Conservation (phyloP, 2,329 filamentous ascomycete species). For the Beauveria rudraprayagi region DNA sequence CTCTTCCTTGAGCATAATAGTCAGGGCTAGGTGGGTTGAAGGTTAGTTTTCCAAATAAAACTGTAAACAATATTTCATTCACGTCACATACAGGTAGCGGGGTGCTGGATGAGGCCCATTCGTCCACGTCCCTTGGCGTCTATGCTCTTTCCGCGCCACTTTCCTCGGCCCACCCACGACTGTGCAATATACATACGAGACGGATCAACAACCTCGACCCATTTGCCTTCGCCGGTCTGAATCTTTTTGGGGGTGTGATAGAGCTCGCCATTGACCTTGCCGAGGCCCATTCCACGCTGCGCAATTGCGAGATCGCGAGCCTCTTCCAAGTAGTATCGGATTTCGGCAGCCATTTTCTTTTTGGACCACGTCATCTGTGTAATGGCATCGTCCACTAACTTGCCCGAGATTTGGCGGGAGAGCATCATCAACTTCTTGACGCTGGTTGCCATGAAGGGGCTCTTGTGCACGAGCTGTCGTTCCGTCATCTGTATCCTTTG, state of each 20-base stretch:
- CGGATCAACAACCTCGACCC: slow-evolving; percentile 61
- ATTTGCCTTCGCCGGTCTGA: slow-evolving; percentile 65
- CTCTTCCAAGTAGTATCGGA: slow-evolving; percentile 69
- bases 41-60: slow-evolving; percentile 14
- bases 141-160: slow-evolving; percentile 45
- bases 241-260: slow-evolving; percentile 43
- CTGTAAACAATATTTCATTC: neutral
- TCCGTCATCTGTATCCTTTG: slow-evolving; percentile 61
- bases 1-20: slow-evolving; percentile 85
- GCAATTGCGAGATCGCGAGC: slow-evolving; percentile 77
- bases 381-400: slow-evolving; percentile 89
- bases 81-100: slow-evolving; percentile 60
- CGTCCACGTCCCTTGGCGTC: slow-evolving; percentile 72
- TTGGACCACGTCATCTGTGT: slow-evolving; percentile 91
- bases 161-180: slow-evolving; percentile 82
- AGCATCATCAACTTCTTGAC: slow-evolving; percentile 87
- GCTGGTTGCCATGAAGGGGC: slow-evolving; percentile 69
- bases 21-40: slow-evolving; percentile 48
- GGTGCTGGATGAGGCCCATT: slow-evolving; percentile 59
- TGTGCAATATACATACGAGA: slow-evolving; percentile 85
- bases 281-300: slow-evolving; percentile 75
- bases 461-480: slow-evolving; percentile 49
- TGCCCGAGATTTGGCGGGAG: slow-evolving; percentile 82
- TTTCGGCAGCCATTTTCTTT: slow-evolving; percentile 82
- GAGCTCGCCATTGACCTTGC: slow-evolving; percentile 32